These are phyloP conservation scores for Wickerhamomyces queroliae DNA, from an alignment of 805 yeast genomes.

Conservation along the genomic window DNA sequence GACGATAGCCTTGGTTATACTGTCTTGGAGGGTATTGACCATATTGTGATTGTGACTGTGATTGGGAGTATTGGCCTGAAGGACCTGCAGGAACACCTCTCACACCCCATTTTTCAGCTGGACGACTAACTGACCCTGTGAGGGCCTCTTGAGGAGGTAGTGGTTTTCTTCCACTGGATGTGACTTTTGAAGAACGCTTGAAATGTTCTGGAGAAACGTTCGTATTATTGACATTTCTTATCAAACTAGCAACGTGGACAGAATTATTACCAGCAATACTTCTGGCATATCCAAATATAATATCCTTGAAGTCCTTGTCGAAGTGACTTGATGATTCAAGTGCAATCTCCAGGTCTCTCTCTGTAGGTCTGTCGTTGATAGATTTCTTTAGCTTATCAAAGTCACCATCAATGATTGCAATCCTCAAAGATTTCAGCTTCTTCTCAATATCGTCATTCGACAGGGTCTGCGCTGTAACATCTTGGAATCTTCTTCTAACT, in stretches of 20 bases:
- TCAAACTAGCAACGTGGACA: neutral
- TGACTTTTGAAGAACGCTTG: neutral
- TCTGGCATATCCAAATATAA: constrained; percentile 2
- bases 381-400: neutral
- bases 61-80: neutral
- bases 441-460: neutral
- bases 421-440: neutral
- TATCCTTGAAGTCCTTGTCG: neutral
- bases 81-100: neutral
- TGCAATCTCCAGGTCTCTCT: neutral
- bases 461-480: neutral
- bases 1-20: constrained; percentile 1
- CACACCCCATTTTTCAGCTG: constrained; percentile 4
- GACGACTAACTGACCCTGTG: constrained; percentile 2
- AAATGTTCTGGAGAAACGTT: neutral
- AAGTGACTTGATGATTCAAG: neutral
- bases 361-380: neutral
- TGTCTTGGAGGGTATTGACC: neutral
- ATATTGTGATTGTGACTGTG: too few species aligned
- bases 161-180: constrained; percentile 1
- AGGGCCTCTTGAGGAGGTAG: constrained; percentile 6
- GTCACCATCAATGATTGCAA: neutral
- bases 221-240: neutral
- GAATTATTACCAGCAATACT: neutral
- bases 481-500: neutral